These are phyloP conservation scores for Dryas integrifolia DNA, from an alignment of 331 rosid genomes.

Conservation along the genomic window DNA sequence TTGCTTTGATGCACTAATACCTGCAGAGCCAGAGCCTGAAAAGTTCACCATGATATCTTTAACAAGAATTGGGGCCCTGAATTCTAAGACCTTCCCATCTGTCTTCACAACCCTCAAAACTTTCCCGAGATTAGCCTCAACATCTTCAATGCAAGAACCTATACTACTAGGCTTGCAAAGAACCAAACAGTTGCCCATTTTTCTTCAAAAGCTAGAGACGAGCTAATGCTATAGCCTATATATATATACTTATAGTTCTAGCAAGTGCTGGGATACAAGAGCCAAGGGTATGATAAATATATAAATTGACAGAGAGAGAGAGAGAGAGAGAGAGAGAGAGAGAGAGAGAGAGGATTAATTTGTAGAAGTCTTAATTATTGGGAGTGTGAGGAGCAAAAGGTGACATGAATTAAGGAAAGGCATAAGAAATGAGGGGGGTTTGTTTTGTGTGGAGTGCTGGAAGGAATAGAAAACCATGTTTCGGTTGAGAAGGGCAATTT, in stretches of 20 bases:
- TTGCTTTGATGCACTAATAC: conserved; percentile 42
- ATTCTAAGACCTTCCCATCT: conserved; percentile 57
- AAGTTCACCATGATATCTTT: conserved; percentile 48
- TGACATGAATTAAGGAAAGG: conserved; percentile 29
- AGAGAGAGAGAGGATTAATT: conserved; percentile 5
- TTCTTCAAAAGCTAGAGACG: background rate
- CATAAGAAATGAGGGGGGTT: conserved; percentile 25
- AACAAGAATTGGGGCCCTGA: conserved; percentile 44
- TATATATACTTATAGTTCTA: no score
- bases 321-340: conserved; percentile 10
- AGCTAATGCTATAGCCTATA: background rate
- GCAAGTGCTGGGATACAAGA: background rate
- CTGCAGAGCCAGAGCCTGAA: conserved; percentile 10
- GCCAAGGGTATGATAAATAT: background rate
- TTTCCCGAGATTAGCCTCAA: conserved; percentile 19
- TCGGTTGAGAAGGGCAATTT: conserved; percentile 23
- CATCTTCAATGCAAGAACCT: conserved; percentile 15
- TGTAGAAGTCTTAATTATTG: background rate
- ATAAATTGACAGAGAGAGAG: no score
- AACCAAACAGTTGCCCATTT: conserved; percentile 58
- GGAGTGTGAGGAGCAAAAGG: conserved; percentile 13
- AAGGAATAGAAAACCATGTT: conserved; percentile 22
- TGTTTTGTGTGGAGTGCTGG: conserved; percentile 47
- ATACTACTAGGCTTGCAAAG: conserved; percentile 22
- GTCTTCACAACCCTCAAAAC: conserved; percentile 45